phyloP scores from a whole-genome alignment of 2,329 filamentous ascomycete genomes.

The Nectriaceae sp. region DNA sequence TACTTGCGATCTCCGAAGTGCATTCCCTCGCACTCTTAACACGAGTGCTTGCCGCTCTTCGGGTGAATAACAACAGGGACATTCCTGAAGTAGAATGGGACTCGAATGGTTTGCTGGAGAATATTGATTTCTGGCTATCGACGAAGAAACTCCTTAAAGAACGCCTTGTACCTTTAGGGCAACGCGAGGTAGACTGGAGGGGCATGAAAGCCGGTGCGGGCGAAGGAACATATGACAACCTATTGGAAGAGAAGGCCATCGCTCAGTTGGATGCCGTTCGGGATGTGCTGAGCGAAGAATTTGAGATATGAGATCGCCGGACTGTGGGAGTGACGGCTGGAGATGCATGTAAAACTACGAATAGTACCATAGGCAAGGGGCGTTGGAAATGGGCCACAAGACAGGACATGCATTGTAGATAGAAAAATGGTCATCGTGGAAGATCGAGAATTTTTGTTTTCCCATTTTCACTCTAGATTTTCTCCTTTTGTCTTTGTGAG shows the following conservation, averaged over 20 bases:
- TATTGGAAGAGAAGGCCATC: constrained; percentile 76
- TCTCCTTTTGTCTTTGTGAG: too few species aligned
- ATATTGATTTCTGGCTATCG: constrained; percentile 79
- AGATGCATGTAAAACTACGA: constrained; percentile 24
- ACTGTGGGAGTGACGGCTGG: constrained; percentile 13
- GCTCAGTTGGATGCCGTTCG: constrained; percentile 64
- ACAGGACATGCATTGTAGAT: constrained; percentile 19
- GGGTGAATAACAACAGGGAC: constrained; percentile 66
- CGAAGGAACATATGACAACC: constrained; percentile 53
- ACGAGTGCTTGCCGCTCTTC: constrained; percentile 68
- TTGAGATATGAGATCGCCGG: constrained; percentile 38
- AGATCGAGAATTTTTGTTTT: background rate
- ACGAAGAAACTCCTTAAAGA: constrained; percentile 70
- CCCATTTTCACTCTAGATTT: too few species aligned
- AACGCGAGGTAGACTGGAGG: constrained; percentile 69
- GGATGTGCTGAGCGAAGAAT: constrained; percentile 55
- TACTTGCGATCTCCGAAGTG: constrained; percentile 73
- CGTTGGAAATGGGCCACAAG: constrained; percentile 23
- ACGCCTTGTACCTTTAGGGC: constrained; percentile 70
- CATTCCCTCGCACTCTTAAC: constrained; percentile 78
- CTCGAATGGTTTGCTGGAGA: constrained; percentile 69
- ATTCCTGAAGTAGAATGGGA: constrained; percentile 79
- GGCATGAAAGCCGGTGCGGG: constrained; percentile 40
- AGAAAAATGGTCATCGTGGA: constrained; percentile 4
- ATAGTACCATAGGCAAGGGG: constrained; percentile 23